Base-by-base conservation (phyloP, 2,329 filamentous ascomycete genomes). In the Calonectria pseudoreteaudii region DNA sequence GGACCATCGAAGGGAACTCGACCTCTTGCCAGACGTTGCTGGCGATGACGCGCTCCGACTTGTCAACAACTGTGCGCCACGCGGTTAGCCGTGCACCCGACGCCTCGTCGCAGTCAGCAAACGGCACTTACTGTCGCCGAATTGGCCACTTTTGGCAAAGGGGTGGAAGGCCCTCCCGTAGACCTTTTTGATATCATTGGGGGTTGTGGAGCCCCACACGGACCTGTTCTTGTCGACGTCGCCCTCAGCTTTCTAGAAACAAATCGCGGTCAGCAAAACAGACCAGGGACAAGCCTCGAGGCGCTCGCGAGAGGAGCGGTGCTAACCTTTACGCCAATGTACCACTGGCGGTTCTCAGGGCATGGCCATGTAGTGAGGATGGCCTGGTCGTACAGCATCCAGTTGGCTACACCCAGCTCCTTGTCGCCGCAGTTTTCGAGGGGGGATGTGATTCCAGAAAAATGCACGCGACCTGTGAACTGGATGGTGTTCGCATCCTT, bases 371-470 rank as follows among this genome's bases (percentile, higher is more conserved):
- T 72, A 18, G 70, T 72, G 18, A 72, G 58, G 6, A 72, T 68
- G 36, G 66, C 66, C n/a, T 68, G 66, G 65, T 72, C 70, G 53
- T 72, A 72, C n/a, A 72, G 65, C 70, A 72, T 72, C 70, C 70
- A 72, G 70, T 72, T 72, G 31, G 52, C 70, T 3, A 72, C 70
- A 26, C 70, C 70, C 36, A 72, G 44, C 28, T 72, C 64, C 4
- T 23, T 23, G n/a, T 60, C 44, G 16, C 70, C 70, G 14, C 70
- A 72, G 64, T 72, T 68, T 34, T 72, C 70, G 41, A 72, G 64
- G 14, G 70, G 70, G 13, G 64, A 28, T 38, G 70, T 72, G 47
- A 72, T 72, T 26, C 70, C 70, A 1, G 70, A 72, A 34, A 72
- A 72, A 47, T 72, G 70, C 53, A 72, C 70, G 2, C 70, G 70